Evolutionary conservation across 257 asterid species (phyloP), one percentile per base, ranked within the genome.

Genomic region (Eustoma russellianum): DNA sequence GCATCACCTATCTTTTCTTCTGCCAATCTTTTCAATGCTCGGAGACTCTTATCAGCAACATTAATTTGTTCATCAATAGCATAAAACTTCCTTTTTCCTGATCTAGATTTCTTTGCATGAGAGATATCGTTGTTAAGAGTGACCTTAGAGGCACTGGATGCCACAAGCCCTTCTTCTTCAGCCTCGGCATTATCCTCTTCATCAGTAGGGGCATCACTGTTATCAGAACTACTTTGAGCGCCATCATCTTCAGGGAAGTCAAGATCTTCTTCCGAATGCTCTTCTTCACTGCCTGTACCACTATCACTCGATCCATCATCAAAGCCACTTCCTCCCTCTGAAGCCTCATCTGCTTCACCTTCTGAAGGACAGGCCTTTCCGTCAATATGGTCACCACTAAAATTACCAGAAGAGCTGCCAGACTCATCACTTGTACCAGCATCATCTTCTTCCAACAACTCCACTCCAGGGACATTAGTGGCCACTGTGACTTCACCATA

Each of bases 1-100:
- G 83, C 66, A 49, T 63, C 41, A 48, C 47, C 66, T 60, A 46
- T 41, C 19, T 58, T 73, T 41, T 71, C 66, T 59, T 66, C 94
- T 2, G 94, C 93, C 57, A 90, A 62, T 66, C 73, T 87, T 83
- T 87, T 91, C 74, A 91, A 63, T 59, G 94, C 87, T 41, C 94
- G 79, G 52, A 91, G 94, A 67, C 96, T 87, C 14, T 57, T 71
- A 71, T 62, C 56, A 34, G 84, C 95, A 45, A 81, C 75, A 71
- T 71, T 60, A 57, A 88, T 40, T 66, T 84, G 74, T 57, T 66
- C 88, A 57, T 70, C 83, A 64, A 87, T 77, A 61, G 84, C 92
- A 62, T 85, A 66, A 30, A 78, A 70, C 73, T 80, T 91, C 77
- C 96, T 69, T 55, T 87, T 91, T 72, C 68, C 70, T 50, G 62